Evolutionary conservation across 2,329 filamentous ascomycete genomes (phyloP), one percentile per base, ranked within the genome.

Genomic region (Clathrospora elynae): DNA sequence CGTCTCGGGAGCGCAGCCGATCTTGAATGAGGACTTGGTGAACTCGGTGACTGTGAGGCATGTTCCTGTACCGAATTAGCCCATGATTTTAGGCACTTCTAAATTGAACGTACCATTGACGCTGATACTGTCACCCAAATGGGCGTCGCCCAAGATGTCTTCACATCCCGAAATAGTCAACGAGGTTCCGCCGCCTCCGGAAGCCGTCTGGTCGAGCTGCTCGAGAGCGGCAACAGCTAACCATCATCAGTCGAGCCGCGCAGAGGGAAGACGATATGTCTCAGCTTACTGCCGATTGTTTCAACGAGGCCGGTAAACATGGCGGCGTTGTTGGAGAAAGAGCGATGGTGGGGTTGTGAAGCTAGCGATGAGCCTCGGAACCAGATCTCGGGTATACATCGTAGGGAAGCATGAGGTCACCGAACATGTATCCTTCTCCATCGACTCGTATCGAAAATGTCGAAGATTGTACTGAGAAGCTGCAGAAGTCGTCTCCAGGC

Each of bases 1-100:
- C 11, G 93, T 99, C 76, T 99, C 93, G 46, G 93, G 93, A 6
- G 93, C 90, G 53, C 96, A 86, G 66, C 93, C 92, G 56, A 97
- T 90, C 63, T 88, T 92, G 83, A 99, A 99, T 55, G 71, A 72
- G 35, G 71, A 60, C 41, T 71, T 71, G 53, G 75, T 75, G 69
- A 90, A 86, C 47, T 78, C 75, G n/a, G 86, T 96, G 42, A 97
- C 87, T 9, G 93, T 99, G 37, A 99, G 83, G 71, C 93, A 99
- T 64, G 90, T 91, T 65, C 79, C 78, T 80, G 49, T n/a, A n/a
- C 8, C 3, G 9, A 9, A n/a, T 40, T 20, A 36, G 37, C 32
- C 26, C 9, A n/a, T 8, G 12, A 3, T 16, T 8, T 5, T 25
- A 16, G 3, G n/a, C 16, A 18, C 46, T 22, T 50, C 41, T 5